phyloP scores from a whole-genome alignment of 331 rosid species.

The Quercus tomentella region DNA sequence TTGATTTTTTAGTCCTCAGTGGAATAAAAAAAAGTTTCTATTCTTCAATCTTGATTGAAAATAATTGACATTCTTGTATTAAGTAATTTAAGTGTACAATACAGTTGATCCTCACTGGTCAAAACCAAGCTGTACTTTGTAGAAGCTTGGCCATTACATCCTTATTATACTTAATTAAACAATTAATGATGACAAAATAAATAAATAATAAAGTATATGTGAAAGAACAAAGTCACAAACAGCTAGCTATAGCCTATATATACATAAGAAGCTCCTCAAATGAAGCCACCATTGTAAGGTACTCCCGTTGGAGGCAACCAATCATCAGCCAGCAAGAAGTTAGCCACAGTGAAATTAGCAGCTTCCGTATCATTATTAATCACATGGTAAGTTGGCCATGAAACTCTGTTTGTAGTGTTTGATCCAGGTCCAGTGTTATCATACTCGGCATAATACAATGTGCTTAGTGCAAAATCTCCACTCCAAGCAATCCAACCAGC shows the following conservation, averaged over 20 bases:
- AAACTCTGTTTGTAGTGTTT: constrained; percentile 30
- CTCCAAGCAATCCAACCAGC: constrained; percentile 76
- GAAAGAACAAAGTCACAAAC: neutral
- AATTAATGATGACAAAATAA: neutral
- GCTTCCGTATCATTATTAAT: constrained; percentile 42
- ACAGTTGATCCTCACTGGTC: neutral
- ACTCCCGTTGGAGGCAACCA: constrained; percentile 67
- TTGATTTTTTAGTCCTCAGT: neutral
- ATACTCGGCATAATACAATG: constrained; percentile 56
- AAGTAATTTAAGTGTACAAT: neutral
- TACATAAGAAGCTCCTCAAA: neutral
- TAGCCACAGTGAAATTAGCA: constrained; percentile 44
- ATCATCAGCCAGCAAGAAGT: constrained; percentile 45
- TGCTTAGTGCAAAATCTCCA: constrained; percentile 52
- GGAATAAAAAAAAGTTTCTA: neutral
- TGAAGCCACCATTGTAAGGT: constrained; percentile 37
- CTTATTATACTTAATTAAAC: neutral
- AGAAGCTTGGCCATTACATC: neutral
- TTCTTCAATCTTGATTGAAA: neutral
- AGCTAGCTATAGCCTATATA: too few species aligned
- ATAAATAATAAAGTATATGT: neutral
- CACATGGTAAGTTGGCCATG: constrained; percentile 54
- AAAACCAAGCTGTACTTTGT: neutral
- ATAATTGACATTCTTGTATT: neutral
- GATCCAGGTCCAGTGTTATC: constrained; percentile 54